These are phyloP conservation scores for Cryphonectria carpinicola DNA, from an alignment of 2,329 filamentous ascomycete species.

Conservation along the genomic window DNA sequence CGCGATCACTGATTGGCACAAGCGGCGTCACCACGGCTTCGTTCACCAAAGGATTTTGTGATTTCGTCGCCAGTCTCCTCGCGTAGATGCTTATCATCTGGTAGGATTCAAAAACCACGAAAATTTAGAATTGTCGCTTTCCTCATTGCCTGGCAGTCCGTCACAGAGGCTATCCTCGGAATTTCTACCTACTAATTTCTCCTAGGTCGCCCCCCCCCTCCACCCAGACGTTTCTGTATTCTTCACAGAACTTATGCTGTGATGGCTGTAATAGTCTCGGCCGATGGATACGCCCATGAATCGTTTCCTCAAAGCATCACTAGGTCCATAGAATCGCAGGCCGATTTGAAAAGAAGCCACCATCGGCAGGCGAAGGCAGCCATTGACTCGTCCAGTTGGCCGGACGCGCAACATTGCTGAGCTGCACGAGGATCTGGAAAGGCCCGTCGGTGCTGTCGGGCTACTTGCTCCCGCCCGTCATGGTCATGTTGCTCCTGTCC, in stretches of 20 bases:
- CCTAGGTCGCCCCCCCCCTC: neutral
- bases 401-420: constrained; percentile 33
- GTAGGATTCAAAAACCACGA: no score
- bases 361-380: constrained; percentile 19
- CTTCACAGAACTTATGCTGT: neutral
- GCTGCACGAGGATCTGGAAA: constrained; percentile 37
- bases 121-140: neutral
- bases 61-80: neutral
- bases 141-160: neutral
- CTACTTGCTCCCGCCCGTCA: constrained; percentile 31
- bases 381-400: constrained; percentile 34
- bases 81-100: neutral
- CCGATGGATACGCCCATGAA: constrained; percentile 1
- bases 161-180: neutral
- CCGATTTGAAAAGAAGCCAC: constrained; percentile 13
- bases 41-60: neutral
- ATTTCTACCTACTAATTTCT: neutral
- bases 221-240: neutral
- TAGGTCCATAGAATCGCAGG: constrained; percentile 18
- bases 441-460: constrained; percentile 26
- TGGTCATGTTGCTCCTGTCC: constrained; percentile 35
- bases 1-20: neutral
- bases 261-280: neutral
- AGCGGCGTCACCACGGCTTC: neutral
- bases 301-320: neutral